These are phyloP conservation scores for Liquidambar formosana DNA, from an alignment of 164 flowering plant genomes.

Conservation along the genomic window DNA sequence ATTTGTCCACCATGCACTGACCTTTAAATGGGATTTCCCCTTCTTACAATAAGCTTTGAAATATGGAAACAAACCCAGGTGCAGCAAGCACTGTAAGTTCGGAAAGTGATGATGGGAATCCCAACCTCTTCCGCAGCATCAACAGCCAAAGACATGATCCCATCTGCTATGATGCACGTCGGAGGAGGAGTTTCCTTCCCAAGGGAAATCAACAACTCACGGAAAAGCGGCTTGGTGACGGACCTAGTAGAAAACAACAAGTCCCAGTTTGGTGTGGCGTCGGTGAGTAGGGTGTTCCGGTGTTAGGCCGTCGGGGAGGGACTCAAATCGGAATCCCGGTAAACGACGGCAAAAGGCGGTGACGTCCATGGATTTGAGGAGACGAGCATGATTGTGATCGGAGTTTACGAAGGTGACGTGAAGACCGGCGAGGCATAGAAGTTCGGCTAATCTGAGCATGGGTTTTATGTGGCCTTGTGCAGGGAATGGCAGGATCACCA, in stretches of 20 bases:
- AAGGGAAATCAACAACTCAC: slow-evolving; percentile 1
- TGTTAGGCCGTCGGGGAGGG: slow-evolving; percentile 4
- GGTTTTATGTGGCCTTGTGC: slow-evolving; percentile 47
- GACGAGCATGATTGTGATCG: slow-evolving; percentile 26
- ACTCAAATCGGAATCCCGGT: background rate
- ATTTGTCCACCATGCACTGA: too few species aligned
- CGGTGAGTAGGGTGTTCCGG: background rate
- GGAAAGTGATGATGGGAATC: background rate
- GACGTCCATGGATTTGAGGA: slow-evolving; percentile 4
- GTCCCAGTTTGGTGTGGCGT: too few species aligned
- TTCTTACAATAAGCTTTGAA: slow-evolving; percentile 14
- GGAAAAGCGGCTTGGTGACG: background rate
- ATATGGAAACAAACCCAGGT: slow-evolving; percentile 16
- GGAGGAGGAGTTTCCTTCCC: background rate
- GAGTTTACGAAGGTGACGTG: slow-evolving; percentile 39
- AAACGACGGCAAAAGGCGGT: background rate
- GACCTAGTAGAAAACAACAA: background rate
- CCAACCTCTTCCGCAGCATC: too few species aligned
- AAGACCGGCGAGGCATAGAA: slow-evolving; percentile 29
- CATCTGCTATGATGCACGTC: slow-evolving; percentile 5
- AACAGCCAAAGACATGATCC: too few species aligned
- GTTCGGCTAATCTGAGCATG: slow-evolving; percentile 48
- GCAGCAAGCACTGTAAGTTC: slow-evolving; percentile 18
- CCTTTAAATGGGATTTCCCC: slow-evolving; percentile 18
- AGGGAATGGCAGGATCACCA: slow-evolving; percentile 39